A percentile compares a stretch with the other conserved stretches of the same genome.
Evolutionary conservation across 176 grass and related monocot species (phyloP).

Genomic region (Musa troglodytarum): DNA sequence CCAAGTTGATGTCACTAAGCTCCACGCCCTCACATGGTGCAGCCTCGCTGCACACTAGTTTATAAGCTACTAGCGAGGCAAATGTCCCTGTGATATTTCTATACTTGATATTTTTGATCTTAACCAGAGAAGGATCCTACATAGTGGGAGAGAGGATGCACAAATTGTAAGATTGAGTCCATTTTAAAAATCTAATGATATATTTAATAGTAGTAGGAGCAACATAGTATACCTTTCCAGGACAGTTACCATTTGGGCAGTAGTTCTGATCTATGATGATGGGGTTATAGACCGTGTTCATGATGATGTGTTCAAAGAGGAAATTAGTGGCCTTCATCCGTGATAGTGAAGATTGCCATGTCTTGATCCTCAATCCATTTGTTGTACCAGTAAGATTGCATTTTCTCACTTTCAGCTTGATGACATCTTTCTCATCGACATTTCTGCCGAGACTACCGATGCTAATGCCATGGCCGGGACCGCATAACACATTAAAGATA

Average conservation of each 20-base stretch:
- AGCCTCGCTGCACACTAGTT: conserved; percentile 46
- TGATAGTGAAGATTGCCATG: conserved; percentile 42
- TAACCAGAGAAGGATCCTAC: conserved; percentile 35
- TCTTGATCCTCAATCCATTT: conserved; percentile 69
- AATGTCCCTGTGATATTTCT: conserved; percentile 53
- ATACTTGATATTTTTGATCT: conserved; percentile 34
- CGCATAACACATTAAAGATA: conserved; percentile 27
- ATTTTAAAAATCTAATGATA: background rate
- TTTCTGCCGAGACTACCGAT: conserved; percentile 51
- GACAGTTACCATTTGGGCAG: conserved; percentile 52
- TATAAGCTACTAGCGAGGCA: conserved; percentile 33
- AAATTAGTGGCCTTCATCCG: conserved; percentile 26
- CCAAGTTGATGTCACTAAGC: conserved; percentile 46
- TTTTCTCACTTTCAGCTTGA: conserved; percentile 34
- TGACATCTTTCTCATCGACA: conserved; percentile 58
- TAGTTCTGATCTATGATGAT: conserved; percentile 91
- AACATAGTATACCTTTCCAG: background rate
- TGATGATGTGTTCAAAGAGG: conserved; percentile 45
- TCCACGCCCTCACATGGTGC: conserved; percentile 49
- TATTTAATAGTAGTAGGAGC: background rate
- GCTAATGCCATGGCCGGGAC: conserved; percentile 67
- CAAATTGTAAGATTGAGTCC: background rate
- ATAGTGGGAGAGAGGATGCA: background rate
- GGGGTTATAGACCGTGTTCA: conserved; percentile 54
- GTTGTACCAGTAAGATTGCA: conserved; percentile 35